Percentiles rank a stretch among this genome's conserved stretches.
Evolutionary conservation across 805 yeast species (phyloP).

Genomic region (Kodamaea leandrae): DNA sequence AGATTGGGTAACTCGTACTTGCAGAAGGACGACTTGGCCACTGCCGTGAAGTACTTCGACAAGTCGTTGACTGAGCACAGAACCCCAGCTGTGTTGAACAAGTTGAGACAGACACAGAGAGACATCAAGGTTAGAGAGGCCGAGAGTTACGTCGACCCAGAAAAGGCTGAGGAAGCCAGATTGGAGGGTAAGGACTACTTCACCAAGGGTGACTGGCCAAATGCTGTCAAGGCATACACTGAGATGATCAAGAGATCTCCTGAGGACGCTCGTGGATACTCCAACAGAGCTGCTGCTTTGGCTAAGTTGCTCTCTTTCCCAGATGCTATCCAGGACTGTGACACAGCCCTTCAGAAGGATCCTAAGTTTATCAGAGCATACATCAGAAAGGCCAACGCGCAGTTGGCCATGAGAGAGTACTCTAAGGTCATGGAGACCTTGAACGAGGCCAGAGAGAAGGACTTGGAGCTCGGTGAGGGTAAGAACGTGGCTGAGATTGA

Average conservation of each 20-base stretch:
- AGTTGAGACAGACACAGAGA: constrained; percentile 84
- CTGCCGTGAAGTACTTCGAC: constrained; percentile 78
- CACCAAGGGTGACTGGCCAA: constrained; percentile 93
- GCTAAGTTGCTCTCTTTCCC: constrained; percentile 96
- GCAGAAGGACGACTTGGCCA: constrained; percentile 67
- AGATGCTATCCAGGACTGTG: constrained; percentile 91
- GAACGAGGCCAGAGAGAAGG: constrained; percentile 72
- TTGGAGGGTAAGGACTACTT: constrained; percentile 86
- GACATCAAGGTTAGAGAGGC: constrained; percentile 77
- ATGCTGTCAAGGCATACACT: constrained; percentile 88
- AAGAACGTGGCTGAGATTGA: constrained; percentile 74
- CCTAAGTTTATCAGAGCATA: constrained; percentile 91
- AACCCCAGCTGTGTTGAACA: constrained; percentile 86
- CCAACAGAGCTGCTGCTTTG: constrained; percentile 96
- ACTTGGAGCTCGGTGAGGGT: constrained; percentile 56
- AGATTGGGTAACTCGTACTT: constrained; percentile 82
- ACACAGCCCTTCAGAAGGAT: constrained; percentile 82
- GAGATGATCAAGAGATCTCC: constrained; percentile 99
- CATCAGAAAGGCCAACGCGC: constrained; percentile 94
- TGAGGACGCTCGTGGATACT: constrained; percentile 91
- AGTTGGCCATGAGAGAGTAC: constrained; percentile 85
- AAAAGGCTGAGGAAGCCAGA: constrained; percentile 93
- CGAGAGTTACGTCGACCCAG: constrained; percentile 80
- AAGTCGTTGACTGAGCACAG: constrained; percentile 96
- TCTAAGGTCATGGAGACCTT: constrained; percentile 79